Base-by-base conservation (phyloP, 208 protist species). In the Trypanosoma mega region DNA sequence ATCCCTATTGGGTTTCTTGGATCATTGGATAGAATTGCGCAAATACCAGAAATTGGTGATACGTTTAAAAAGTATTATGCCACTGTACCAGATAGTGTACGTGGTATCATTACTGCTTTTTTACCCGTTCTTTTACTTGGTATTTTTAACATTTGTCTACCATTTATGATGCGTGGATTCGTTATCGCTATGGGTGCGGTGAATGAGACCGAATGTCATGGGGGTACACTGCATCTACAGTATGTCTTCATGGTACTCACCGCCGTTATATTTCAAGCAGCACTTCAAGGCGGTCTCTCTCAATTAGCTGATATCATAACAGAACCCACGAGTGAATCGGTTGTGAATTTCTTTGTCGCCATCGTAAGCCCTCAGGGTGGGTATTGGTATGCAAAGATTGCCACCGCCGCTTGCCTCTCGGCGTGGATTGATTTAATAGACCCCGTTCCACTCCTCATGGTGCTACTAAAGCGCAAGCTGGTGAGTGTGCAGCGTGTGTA, bases 171-270 rank as follows among this genome's bases (percentile, higher is more conserved):
- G 18, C 80, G 80, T 3, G 27, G 74, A 27, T 68, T 92, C 39
- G 82, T 85, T 20, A 56, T 83, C 30, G 63, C 66, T 47, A 94
- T 92, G 85, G 85, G 85, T 14, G 82, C 71, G 51, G 75, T 88
- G 50, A 92, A 83, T 49, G 56, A 79, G 51, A 48, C 27, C 0
- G 80, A 90, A 60, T 79, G 78, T 30, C 72, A 87, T 23, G 64
- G 65, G n/a, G 78, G 76, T 7, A 76, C 78, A 37, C 63, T 94
- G 18, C 76, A 83, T 54, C 54, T 94, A 58, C 82, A 92, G 69
- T 92, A 90, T 72, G 24, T 87, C 44, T 94, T 92, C 67, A 94
- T 92, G 88, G 76, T 94, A 21, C 71, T 94, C 37, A 89, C 88
- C 9, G 85, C 75, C 47, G 84, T 94, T 26, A 74, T 94, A 30